Conservation (phyloP, 148 eudicot species). For the Diospyros lotus region DNA sequence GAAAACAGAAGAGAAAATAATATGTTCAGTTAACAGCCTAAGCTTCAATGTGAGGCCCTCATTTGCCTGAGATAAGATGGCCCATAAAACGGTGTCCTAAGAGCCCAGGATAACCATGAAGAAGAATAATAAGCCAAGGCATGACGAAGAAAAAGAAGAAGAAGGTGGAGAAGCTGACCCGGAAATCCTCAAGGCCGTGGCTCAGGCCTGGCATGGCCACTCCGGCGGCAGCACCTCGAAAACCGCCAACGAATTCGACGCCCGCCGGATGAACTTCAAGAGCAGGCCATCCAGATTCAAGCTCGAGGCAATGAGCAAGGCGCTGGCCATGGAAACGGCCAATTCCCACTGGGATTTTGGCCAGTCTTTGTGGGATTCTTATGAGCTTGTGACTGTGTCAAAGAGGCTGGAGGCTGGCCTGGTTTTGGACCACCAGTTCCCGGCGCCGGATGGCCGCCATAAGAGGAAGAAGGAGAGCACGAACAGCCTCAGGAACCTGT, state of each 20-base stretch:
- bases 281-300: slow-evolving; percentile 56
- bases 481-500: slow-evolving; percentile 63
- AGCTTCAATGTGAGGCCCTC: slow-evolving; percentile 34
- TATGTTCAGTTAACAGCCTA: too few species aligned
- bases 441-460: slow-evolving; percentile 15
- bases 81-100: slow-evolving; percentile 8
- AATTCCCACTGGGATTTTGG: slow-evolving; percentile 51
- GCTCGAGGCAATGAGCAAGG: slow-evolving; percentile 45
- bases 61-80: slow-evolving; percentile 26
- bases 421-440: slow-evolving; percentile 32
- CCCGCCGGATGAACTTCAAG: slow-evolving; percentile 41
- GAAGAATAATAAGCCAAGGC: slow-evolving; percentile 19
- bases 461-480: slow-evolving; percentile 52
- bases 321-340: background rate
- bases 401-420: slow-evolving; percentile 60
- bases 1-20: too few species aligned
- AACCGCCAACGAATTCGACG: slow-evolving; percentile 49
- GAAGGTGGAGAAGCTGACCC: slow-evolving; percentile 23
- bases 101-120: slow-evolving; percentile 17
- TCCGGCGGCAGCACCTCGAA: slow-evolving; percentile 23
- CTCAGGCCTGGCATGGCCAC: slow-evolving; percentile 82
- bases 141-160: background rate
- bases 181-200: slow-evolving; percentile 81
- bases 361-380: slow-evolving; percentile 77
- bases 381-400: slow-evolving; percentile 68